These are phyloP conservation scores for Ophiostoma ulmi DNA, from an alignment of 2,329 filamentous ascomycete genomes.

Conservation along the genomic window DNA sequence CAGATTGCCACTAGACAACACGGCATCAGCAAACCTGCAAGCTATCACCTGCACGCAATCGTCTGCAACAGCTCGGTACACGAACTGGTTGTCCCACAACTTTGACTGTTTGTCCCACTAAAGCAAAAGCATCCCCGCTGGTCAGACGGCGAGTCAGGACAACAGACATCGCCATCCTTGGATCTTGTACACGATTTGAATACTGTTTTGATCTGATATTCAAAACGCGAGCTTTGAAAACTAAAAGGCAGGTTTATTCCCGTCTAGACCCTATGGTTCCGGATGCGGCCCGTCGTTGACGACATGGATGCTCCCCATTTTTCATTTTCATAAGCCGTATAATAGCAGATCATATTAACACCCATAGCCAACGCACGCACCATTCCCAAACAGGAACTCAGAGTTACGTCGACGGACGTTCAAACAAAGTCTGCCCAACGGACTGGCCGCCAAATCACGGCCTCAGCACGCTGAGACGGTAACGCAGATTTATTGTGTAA, in stretches of 20 bases:
- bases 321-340: not conserved
- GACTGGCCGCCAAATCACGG: not conserved
- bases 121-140: not conserved
- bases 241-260: not conserved
- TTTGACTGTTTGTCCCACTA: conserved; percentile 3
- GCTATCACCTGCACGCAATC: not conserved
- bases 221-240: not conserved
- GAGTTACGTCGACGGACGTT: conserved; percentile 2
- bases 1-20: not conserved
- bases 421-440: conserved; percentile 10
- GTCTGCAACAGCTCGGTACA: conserved; percentile 4
- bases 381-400: conserved; percentile 1
- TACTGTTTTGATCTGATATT: not conserved
- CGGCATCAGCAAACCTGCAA: not conserved
- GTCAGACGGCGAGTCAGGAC: not conserved
- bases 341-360: not conserved
- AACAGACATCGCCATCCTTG: not conserved
- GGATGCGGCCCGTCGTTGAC: not conserved
- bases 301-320: not conserved
- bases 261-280: not conserved
- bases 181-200: not conserved
- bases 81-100: conserved; percentile 5
- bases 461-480: conserved; percentile 1
- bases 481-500: not conserved
- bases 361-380: conserved; percentile 8